phyloP scores from a whole-genome alignment of 495 filamentous ascomycete species.

The Neurospora cerealis region DNA sequence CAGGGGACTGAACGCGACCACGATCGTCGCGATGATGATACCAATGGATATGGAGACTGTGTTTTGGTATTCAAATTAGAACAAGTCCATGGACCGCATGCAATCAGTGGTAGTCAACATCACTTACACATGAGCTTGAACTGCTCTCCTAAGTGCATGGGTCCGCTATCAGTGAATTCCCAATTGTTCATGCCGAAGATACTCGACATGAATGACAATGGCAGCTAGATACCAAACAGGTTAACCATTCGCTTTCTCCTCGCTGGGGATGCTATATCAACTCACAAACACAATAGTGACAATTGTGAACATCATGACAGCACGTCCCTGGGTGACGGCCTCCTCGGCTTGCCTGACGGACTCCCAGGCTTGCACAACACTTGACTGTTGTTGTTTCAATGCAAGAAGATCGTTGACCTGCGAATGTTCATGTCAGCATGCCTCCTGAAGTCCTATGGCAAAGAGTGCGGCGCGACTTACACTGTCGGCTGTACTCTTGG shows the following conservation, averaged over 20 bases:
- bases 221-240: conserved; percentile 9
- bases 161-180: conserved; percentile 9
- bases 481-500: conserved; percentile 15
- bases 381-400: conserved; percentile 56
- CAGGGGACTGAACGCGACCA: conserved; percentile 10
- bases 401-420: conserved; percentile 39
- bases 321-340: conserved; percentile 44
- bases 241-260: neutral
- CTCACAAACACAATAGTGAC: conserved; percentile 48
- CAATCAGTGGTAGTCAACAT: neutral
- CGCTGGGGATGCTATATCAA: neutral
- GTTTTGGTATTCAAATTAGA: neutral
- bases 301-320: conserved; percentile 57
- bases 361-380: conserved; percentile 48
- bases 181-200: conserved; percentile 31
- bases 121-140: conserved; percentile 16
- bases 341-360: conserved; percentile 48
- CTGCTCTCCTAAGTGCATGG: conserved; percentile 7
- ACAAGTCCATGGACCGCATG: neutral
- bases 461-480: conserved; percentile 5
- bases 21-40: conserved; percentile 15
- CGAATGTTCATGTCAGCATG: neutral
- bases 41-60: conserved; percentile 21
- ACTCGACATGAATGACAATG: conserved; percentile 24
- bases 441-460: neutral